Evolutionary conservation across 768 basidiomycete genomes (phyloP).

Genomic region (Trametopsis cervina): DNA sequence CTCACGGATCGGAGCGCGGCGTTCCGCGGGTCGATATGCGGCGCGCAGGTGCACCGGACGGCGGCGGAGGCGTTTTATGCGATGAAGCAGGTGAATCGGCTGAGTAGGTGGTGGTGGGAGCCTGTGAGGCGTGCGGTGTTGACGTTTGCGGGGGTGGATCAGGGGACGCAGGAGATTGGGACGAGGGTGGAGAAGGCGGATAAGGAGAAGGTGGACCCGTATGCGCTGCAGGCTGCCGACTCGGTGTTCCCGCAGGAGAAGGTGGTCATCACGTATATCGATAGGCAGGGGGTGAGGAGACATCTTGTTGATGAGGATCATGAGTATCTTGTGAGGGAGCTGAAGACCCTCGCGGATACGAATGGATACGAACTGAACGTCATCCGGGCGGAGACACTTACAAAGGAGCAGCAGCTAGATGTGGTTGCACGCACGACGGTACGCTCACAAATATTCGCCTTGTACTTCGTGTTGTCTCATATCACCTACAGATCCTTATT

Average conservation of each 20-base stretch:
- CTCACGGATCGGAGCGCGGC: constrained; percentile 74
- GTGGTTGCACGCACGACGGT: constrained; percentile 66
- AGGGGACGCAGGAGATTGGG: constrained; percentile 25
- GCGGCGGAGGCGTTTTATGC: constrained; percentile 61
- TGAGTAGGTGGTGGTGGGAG: constrained; percentile 67
- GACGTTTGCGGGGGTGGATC: constrained; percentile 52
- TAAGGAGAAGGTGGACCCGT: constrained; percentile 4
- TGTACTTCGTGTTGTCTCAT: constrained; percentile 5
- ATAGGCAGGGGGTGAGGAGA: constrained; percentile 52
- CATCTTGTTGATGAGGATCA: constrained; percentile 53
- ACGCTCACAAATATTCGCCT: constrained; percentile 16
- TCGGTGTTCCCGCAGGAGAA: constrained; percentile 23
- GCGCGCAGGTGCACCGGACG: constrained; percentile 58
- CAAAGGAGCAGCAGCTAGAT: constrained; percentile 70
- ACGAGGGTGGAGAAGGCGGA: constrained; percentile 10
- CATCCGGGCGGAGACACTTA: constrained; percentile 55
- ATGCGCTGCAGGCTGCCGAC: not conserved
- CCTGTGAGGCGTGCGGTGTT: constrained; percentile 60
- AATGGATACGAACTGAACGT: constrained; percentile 54
- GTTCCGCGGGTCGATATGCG: constrained; percentile 59
- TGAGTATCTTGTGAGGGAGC: constrained; percentile 39
- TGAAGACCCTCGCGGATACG: constrained; percentile 41
- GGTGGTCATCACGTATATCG: constrained; percentile 68
- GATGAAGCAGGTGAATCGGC: constrained; percentile 31
- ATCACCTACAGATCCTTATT: constrained; percentile 45